These are phyloP conservation scores for Thraustotheca clavata DNA, from an alignment of 352 stramenopile species.

Conservation along the genomic window DNA sequence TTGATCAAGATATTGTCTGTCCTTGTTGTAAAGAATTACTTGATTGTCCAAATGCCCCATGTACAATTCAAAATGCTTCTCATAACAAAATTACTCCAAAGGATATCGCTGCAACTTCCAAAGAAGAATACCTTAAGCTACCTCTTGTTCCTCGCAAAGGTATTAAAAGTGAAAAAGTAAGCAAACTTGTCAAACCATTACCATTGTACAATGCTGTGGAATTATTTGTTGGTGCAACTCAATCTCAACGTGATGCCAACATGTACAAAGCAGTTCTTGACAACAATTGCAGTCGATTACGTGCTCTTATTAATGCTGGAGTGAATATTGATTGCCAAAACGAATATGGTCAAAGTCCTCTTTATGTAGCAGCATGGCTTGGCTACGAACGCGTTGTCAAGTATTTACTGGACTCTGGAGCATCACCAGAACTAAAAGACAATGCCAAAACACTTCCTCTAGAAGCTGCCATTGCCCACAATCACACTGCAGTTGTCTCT, in stretches of 20 bases:
- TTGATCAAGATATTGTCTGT: slow-evolving; percentile 17
- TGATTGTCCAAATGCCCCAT: background rate
- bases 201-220: slow-evolving; percentile 8
- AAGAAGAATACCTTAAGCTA: background rate
- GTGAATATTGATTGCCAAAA: slow-evolving; percentile 16
- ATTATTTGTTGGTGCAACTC: slow-evolving; percentile 7
- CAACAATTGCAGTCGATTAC: background rate
- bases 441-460: slow-evolving; percentile 6
- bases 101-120: background rate
- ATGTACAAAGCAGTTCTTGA: slow-evolving; percentile 19
- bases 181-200: slow-evolving; percentile 17
- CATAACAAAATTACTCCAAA: background rate
- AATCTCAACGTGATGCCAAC: slow-evolving; percentile 10
- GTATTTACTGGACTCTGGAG: background rate
- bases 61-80: too few species aligned
- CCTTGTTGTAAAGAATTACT: background rate
- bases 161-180: background rate
- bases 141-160: slow-evolving; percentile 2
- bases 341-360: slow-evolving; percentile 16
- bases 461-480: background rate
- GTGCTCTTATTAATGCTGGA: background rate
- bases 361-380: slow-evolving; percentile 16
- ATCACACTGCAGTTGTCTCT: background rate
- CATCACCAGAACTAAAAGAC: background rate
- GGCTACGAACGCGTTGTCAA: background rate